These are phyloP conservation scores for Pythium periplocum DNA, from an alignment of 352 stramenopile species.

Conservation along the genomic window DNA sequence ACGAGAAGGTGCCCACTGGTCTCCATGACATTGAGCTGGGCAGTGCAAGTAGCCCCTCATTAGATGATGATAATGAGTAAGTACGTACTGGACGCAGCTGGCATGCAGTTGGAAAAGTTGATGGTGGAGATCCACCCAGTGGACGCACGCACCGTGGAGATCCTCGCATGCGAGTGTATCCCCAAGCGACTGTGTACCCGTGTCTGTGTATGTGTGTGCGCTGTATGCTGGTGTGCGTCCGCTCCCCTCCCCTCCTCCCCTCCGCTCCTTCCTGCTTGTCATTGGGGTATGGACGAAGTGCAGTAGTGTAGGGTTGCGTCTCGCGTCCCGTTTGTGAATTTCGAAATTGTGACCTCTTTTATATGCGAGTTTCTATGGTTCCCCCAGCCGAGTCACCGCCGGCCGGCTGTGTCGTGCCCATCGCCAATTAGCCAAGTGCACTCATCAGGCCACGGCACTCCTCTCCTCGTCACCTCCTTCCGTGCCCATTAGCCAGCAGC, in stretches of 20 bases:
- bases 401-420: constrained; percentile 2
- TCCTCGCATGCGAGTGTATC: no score
- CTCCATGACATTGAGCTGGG: constrained; percentile 25
- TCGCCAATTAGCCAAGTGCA: constrained; percentile 1
- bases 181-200: no score
- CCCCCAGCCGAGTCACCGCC: neutral
- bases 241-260: neutral
- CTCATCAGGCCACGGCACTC: neutral
- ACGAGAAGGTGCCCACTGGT: constrained; percentile 36
- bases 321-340: constrained; percentile 23
- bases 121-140: no score
- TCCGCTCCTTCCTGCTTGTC: constrained; percentile 4
- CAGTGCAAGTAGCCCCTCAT: no score
- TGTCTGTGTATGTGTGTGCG: no score
- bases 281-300: constrained; percentile 4
- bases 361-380: constrained; percentile 16
- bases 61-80: no score
- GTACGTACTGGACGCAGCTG: no score
- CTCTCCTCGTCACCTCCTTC: neutral
- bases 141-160: no score
- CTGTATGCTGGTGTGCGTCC: no score
- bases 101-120: no score
- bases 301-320: constrained; percentile 21
- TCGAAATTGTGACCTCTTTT: constrained; percentile 18
- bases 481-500: neutral